Percentiles rank a stretch among this genome's conserved stretches.
Conservation (phyloP, 2,329 filamentous ascomycete genomes). For the Zalaria sp. region DNA sequence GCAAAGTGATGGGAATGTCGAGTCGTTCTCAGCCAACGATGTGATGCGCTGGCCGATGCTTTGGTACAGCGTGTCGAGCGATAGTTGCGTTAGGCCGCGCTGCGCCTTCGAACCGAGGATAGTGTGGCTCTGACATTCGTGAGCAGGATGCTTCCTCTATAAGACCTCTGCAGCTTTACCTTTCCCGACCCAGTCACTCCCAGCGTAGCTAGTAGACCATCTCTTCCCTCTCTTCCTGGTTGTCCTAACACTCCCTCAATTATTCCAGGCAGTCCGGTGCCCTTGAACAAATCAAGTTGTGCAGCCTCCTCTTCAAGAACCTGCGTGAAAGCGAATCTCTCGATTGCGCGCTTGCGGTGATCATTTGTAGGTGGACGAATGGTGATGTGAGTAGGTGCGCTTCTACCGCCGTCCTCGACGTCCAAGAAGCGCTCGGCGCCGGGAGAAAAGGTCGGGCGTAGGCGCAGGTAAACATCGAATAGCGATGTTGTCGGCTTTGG, state of each 20-base stretch:
- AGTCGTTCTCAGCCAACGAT: slow-evolving; percentile 39
- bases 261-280: slow-evolving; percentile 58
- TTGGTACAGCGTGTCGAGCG: slow-evolving; percentile 78
- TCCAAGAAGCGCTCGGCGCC: slow-evolving; percentile 57
- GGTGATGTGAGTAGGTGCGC: slow-evolving; percentile 35
- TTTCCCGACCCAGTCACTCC: slow-evolving; percentile 95
- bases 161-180: slow-evolving; percentile 34
- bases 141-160: not conserved
- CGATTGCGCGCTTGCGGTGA: slow-evolving; percentile 68
- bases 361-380: slow-evolving; percentile 59
- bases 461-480: slow-evolving; percentile 82
- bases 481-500: slow-evolving; percentile 36
- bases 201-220: slow-evolving; percentile 79
- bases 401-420: slow-evolving; percentile 44
- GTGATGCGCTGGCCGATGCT: slow-evolving; percentile 62
- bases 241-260: slow-evolving; percentile 69
- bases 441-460: slow-evolving; percentile 36
- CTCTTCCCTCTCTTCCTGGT: slow-evolving; percentile 62
- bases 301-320: slow-evolving; percentile 80
- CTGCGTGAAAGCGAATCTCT: slow-evolving; percentile 86
- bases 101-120: slow-evolving; percentile 80
- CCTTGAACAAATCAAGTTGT: slow-evolving; percentile 77
- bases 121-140: slow-evolving; percentile 62
- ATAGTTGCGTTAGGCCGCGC: slow-evolving; percentile 80
- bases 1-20: slow-evolving; percentile 59